phyloP scores from a whole-genome alignment of 148 eudicot species.

The Dysphania ambrosioides region DNA sequence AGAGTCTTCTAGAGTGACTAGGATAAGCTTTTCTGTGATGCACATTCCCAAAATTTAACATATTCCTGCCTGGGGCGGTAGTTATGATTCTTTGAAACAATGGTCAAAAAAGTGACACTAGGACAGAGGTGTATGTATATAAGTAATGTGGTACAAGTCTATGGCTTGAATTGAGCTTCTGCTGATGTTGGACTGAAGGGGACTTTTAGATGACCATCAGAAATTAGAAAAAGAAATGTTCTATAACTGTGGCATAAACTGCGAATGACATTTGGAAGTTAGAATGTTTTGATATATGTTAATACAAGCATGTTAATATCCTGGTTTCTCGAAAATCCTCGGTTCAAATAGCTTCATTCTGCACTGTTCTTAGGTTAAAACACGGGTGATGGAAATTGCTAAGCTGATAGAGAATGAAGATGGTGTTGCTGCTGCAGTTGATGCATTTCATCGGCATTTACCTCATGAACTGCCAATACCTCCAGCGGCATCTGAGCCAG shows the following conservation, averaged over 20 bases:
- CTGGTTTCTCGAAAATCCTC: neutral
- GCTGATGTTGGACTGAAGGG: neutral
- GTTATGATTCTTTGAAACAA: neutral
- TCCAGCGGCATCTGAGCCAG: slow-evolving; percentile 25
- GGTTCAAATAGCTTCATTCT: neutral
- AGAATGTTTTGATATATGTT: too few relatives aligned
- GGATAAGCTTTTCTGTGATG: neutral
- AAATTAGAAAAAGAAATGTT: too few relatives aligned
- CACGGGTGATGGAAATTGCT: slow-evolving; percentile 71
- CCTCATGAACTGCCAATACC: slow-evolving; percentile 58
- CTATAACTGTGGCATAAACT: neutral
- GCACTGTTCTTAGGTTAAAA: slow-evolving; percentile 55
- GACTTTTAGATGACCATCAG: too few relatives aligned
- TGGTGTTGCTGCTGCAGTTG: slow-evolving; percentile 88
- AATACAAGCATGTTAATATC: too few relatives aligned
- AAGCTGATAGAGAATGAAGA: slow-evolving; percentile 72
- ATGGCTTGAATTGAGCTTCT: neutral
- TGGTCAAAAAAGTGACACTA: neutral
- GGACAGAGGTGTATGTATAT: neutral
- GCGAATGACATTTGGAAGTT: neutral
- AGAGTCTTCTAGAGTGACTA: neutral
- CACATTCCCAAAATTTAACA: neutral
- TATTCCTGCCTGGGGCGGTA: neutral
- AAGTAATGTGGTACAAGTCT: neutral
- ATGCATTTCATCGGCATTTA: slow-evolving; percentile 80